Percentiles rank a stretch among this genome's conserved stretches.
phyloP scores from a whole-genome alignment of 768 basidiomycete species.

The Royoungia palumana region DNA sequence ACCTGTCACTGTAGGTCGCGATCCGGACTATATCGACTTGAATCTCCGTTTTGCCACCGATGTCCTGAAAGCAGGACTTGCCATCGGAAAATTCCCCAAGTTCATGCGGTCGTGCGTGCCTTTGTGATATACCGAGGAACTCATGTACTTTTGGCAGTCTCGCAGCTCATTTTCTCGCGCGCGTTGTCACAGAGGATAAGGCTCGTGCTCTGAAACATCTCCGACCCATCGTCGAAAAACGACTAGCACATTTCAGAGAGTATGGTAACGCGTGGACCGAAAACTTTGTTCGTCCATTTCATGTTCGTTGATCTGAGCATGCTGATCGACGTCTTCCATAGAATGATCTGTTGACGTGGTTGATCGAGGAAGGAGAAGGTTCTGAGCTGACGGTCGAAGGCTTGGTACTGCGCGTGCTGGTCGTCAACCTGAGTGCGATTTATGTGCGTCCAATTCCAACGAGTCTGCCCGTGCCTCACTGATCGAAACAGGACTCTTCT shows the following conservation, averaged over 20 bases:
- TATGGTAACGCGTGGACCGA: slow-evolving; percentile 28
- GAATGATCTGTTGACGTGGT: slow-evolving; percentile 34
- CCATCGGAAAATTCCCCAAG: slow-evolving; percentile 31
- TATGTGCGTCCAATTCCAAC: not conserved
- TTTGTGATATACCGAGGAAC: not conserved
- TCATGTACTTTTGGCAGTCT: slow-evolving; percentile 8
- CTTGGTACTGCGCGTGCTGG: not conserved
- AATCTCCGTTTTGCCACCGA: slow-evolving; percentile 25
- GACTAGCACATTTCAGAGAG: slow-evolving; percentile 18
- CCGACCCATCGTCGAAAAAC: slow-evolving; percentile 30
- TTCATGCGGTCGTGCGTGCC: slow-evolving; percentile 31
- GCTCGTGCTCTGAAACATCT: slow-evolving; percentile 11
- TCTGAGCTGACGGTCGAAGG: not conserved
- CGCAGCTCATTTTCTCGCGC: slow-evolving; percentile 13
- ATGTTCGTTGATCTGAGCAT: not conserved
- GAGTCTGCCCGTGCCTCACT: too few relatives aligned
- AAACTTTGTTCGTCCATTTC: slow-evolving; percentile 29
- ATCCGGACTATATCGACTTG: slow-evolving; percentile 28
- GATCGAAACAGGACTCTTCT: too few relatives aligned
- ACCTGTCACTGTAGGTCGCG: slow-evolving; percentile 30
- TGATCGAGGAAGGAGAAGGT: slow-evolving; percentile 15
- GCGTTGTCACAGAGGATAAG: not conserved
- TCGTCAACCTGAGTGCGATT: not conserved
- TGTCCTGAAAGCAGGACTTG: slow-evolving; percentile 14
- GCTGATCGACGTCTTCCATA: not conserved